Evolutionary conservation across 2,329 filamentous ascomycete species (phyloP), one percentile per base, ranked within the genome.

Genomic region (Dactylellina drechsleri): DNA sequence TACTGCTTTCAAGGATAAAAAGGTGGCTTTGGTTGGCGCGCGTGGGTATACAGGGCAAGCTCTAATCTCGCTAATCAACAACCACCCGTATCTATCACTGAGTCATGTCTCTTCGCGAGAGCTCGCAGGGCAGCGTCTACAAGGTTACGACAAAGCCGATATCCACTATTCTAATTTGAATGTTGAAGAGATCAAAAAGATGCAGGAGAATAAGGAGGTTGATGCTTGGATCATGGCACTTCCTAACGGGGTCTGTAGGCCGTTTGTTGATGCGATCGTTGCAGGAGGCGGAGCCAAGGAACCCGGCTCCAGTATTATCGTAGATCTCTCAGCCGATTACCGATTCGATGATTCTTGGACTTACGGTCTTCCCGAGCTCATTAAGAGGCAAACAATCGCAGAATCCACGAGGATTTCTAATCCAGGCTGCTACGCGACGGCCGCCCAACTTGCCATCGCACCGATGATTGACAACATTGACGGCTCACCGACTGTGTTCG

Each of bases 161-260:
- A 92, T 99, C 78, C 92, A 89, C 77, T 99, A 99, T 83, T 92
- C 97, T 83, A 97, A 93, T 82, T 85, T 98, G 52, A 89, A 87
- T 66, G 88, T 92, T 5, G 94, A 98, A 78, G 94, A 98, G 78
- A 90, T 97, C 12, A 88, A 89, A 77, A 87, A 89, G 70, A 92
- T 98, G 87, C 92, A 95, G 77, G 89, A 91, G 81, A 88, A 90
- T 36, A 91, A 91, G 60, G 88, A 93, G 80, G 89, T 98, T 58
- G 94, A 98, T 84, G 95, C 92, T 83, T 98, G 93, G 93, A 92
- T 98, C 52, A 95, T 98, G 92, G 95, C 95, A 41, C 88, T 98
- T 31, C 95, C 94, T 52, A 99, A 98, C 80, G 92, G 92, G 76
- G 92, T 97, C 58, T 97, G 92, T 87, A 91, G 93, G 84, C 93